Evolutionary conservation across 176 grass and related monocot genomes (phyloP).

Genomic region (Leersia perrieri): DNA sequence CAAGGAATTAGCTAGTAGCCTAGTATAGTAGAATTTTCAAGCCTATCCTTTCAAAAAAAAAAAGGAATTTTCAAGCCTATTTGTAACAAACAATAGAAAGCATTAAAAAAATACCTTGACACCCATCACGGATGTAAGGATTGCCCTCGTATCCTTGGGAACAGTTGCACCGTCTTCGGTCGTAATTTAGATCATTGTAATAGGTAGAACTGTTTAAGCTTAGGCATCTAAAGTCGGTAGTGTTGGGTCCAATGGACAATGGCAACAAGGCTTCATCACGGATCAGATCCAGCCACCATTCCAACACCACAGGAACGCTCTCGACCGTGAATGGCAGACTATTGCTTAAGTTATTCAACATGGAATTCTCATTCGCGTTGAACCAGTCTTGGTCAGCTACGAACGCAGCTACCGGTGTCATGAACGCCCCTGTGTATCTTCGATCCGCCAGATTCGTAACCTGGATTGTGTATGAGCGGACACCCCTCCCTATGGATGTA

Average conservation of each 20-base stretch:
- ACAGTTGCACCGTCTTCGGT: slow-evolving; percentile 31
- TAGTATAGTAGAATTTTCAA: too few relatives aligned
- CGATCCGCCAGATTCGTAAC: not conserved
- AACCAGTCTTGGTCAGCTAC: slow-evolving; percentile 39
- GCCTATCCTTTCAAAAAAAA: too few relatives aligned
- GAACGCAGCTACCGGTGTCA: not conserved
- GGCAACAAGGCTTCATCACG: not conserved
- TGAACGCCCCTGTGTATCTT: not conserved
- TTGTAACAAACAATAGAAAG: not conserved
- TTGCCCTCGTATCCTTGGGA: slow-evolving; percentile 27
- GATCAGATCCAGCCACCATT: slow-evolving; percentile 31
- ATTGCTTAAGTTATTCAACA: not conserved
- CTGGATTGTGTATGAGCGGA: not conserved
- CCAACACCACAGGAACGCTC: slow-evolving; percentile 19
- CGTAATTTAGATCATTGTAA: not conserved
- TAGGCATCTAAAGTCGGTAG: slow-evolving; percentile 17
- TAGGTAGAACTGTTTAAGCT: slow-evolving; percentile 16
- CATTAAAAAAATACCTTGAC: slow-evolving; percentile 15
- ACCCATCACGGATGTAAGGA: slow-evolving; percentile 30
- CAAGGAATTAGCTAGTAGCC: too few relatives aligned
- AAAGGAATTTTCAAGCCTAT: too few relatives aligned
- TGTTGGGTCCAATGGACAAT: not conserved
- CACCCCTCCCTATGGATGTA: not conserved
- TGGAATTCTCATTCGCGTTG: not conserved
- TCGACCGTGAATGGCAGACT: not conserved